Base-by-base conservation (phyloP, 2,329 filamentous ascomycete genomes). In the Trichophyton simii region DNA sequence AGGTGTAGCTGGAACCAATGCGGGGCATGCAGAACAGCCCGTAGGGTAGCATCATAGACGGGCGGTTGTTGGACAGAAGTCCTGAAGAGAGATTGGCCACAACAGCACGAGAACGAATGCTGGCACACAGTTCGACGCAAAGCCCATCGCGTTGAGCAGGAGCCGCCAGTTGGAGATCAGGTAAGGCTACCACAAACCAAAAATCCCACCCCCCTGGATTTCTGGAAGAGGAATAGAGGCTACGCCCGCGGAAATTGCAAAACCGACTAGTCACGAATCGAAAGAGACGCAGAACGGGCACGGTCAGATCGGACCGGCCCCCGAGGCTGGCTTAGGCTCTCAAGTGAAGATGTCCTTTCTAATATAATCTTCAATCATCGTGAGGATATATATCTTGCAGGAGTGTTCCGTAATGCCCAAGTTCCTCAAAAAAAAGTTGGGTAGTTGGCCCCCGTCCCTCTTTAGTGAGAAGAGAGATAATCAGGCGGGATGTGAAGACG, bases 111-210 rank as follows among this genome's bases (percentile, higher is more conserved):
- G 22, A 54, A 54, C 50, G 13, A 54, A 54, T 25, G 11, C 28
- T 15, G 50, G 31, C 28, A 34, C 50, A 31, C 50, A 31, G 50
- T 8, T 44, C 8, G n/a, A 13, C 22, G 13, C 50, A 54, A 25
- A 54, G 25, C 50, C 50, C 25, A 31, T 5, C 13, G 50, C 25
- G 34, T 54, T 34, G 28, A 25, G 31, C 25, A 25, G 41, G 50
- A 54, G 28, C 50, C 50, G 50, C 50, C 22, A 54, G 28, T 54
- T 54, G 50, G 28, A 54, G 25, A 54, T 54, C 50, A 54, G n/a
- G 50, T 54, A 54, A 54, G 50, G 50, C 50, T 54, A n/a, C 50
- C 50, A 54, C 50, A n/a, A 54, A 54, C 50, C 50, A 54, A 22
- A 22, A 52, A 15, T 54, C 22, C 44, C 8, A 54, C n/a, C n/a